Base-by-base conservation (phyloP, 1,139 yeast genomes). In the Protomyces gravidus region DNA sequence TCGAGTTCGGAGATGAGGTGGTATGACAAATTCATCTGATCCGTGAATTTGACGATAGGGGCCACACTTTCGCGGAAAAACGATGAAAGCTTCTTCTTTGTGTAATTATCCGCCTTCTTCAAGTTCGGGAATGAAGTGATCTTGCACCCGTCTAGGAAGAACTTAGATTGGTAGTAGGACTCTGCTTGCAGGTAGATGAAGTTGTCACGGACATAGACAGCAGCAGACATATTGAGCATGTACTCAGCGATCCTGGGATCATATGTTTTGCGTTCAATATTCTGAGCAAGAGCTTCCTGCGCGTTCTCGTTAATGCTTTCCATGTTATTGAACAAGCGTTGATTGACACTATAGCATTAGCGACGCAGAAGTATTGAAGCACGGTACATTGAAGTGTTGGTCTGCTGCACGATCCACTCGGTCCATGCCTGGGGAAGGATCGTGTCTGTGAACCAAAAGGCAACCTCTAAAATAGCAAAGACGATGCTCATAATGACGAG, bases 1-100 rank as follows among this genome's bases (percentile, higher is more conserved):
- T 45, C 51, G 9, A 53, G 39, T 21, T 53, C 58, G 23, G 58
- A 53, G 5, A 53, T 46, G 17, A 46, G 40, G 28, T 36, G 42
- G 42, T 36, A 36, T 4, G 42, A 36, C 4, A 36, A 19, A 17
- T n/a, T 15, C 11, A 36, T 19, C 42, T 36, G 42, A 15, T 36
- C 42, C 11, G 42, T 36, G 21, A 36, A 17, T 23, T 36, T 36
- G 21, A 36, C 42, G 21, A 36, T 36, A 11, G 42, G 42, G 11
- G 42, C 42, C 2, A 36, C 42, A 17, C 42, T 36, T 23, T 36
- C 42, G 19, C 42, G 42, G 42, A 36, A 36, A 11, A n/a, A 36
- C 9, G 42, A 11, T 19, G 23, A 15, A 9, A 36, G 42, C 19
- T 36, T 36, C 42, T 36, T 36, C 23, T 23, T 19, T 4, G 42